phyloP scores from a whole-genome alignment of 768 basidiomycete genomes.

The Suillus subalutaceus region DNA sequence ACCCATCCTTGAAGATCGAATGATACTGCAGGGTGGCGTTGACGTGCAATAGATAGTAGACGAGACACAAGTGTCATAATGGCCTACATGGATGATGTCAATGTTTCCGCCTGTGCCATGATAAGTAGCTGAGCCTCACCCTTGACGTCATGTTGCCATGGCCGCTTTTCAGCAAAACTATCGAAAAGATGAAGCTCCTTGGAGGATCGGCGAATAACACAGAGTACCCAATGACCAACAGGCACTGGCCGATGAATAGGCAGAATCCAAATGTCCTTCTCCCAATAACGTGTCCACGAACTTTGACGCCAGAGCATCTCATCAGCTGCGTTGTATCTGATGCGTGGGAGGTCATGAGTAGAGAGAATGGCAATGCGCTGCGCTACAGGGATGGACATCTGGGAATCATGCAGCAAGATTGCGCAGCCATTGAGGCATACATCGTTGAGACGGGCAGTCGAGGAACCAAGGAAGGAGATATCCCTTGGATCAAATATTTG shows the following conservation, averaged over 20 bases:
- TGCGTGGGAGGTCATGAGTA: conserved; percentile 9
- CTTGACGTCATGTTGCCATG: background rate
- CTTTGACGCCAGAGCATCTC: conserved; percentile 25
- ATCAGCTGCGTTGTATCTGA: conserved; percentile 6
- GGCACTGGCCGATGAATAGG: conserved; percentile 22
- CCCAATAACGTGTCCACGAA: conserved; percentile 27
- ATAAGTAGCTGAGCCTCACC: background rate
- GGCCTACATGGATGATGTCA: background rate
- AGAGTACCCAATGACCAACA: background rate
- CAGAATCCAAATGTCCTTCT: conserved; percentile 34
- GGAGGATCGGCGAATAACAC: background rate
- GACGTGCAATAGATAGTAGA: background rate
- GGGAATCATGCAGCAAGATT: too few species aligned
- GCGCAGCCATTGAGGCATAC: too few species aligned
- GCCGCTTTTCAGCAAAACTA: background rate
- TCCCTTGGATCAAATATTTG: too few species aligned
- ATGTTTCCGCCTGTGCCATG: background rate
- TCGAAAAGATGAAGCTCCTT: background rate
- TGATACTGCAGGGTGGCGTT: background rate
- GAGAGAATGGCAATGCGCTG: conserved; percentile 6
- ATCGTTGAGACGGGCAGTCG: too few species aligned
- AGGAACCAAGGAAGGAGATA: too few species aligned
- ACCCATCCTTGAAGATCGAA: background rate
- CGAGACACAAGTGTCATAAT: background rate
- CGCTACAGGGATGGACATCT: too few species aligned